Percentiles rank a stretch among this genome's conserved stretches.
Conservation (phyloP, 495 filamentous ascomycete species). For the Patellaria atrata region DNA sequence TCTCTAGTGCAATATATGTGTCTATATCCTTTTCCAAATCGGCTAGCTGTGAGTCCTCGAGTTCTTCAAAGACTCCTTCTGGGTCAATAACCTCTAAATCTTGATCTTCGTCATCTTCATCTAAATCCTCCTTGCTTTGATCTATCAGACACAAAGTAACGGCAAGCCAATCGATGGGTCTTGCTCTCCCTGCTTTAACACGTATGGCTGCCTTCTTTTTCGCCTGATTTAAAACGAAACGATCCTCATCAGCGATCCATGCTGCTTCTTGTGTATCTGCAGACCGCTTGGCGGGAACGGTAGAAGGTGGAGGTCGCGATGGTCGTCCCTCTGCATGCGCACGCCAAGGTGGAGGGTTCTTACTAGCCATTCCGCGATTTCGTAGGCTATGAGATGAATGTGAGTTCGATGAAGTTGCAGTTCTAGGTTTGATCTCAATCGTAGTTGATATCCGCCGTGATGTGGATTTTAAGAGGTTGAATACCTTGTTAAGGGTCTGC, state of each 20-base stretch:
- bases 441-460: too few relatives aligned
- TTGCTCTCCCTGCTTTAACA: conserved; percentile 83
- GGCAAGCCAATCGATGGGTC: conserved; percentile 89
- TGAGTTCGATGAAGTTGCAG: too few relatives aligned
- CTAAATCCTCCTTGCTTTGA: conserved; percentile 51
- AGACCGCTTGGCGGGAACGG: conserved; percentile 16
- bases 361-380: conserved; percentile 8
- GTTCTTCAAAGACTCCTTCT: conserved; percentile 62
- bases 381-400: neutral
- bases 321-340: conserved; percentile 3
- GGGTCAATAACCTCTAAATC: conserved; percentile 73
- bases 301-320: conserved; percentile 14
- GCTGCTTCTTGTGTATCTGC: conserved; percentile 28
- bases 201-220: conserved; percentile 97
- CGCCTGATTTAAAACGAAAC: conserved; percentile 89
- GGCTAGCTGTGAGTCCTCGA: conserved; percentile 52
- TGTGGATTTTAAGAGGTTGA: too few relatives aligned
- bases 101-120: conserved; percentile 67
- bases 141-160: conserved; percentile 83
- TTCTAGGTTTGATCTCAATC: too few relatives aligned
- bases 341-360: conserved; percentile 17
- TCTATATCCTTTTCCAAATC: conserved; percentile 81
- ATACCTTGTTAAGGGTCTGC: too few relatives aligned
- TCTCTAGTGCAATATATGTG: conserved; percentile 70
- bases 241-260: conserved; percentile 89